Evolutionary conservation across 169 alveolate genomes (phyloP).

Genomic region (Ichthyophthirius multifiliis): DNA sequence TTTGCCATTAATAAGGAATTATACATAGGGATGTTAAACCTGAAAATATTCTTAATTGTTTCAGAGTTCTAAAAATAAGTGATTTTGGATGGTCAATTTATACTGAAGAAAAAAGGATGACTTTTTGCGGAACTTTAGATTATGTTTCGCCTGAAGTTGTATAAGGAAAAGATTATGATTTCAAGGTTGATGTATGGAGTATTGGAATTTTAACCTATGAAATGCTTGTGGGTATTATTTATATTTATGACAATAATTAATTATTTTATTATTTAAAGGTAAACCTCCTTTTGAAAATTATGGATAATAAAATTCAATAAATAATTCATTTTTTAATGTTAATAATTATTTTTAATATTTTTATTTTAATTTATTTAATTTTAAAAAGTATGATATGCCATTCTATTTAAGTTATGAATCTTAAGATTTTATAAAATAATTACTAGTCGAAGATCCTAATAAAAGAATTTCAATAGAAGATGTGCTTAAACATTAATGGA

Average conservation of each 20-base stretch:
- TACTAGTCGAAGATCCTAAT: neutral
- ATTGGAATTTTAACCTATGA: conserved; percentile 63
- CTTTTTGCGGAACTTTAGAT: conserved; percentile 60
- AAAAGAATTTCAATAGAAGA: neutral
- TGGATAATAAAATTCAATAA: too few species aligned
- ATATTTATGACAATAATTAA: neutral
- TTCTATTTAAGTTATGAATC: neutral
- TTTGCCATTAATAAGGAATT: conserved; percentile 20
- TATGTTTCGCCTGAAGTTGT: conserved; percentile 69
- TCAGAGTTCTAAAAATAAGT: conserved; percentile 40
- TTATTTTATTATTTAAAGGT: neutral
- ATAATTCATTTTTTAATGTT: neutral
- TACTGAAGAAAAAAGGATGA: conserved; percentile 44
- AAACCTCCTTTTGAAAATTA: conserved; percentile 2
- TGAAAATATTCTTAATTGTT: conserved; percentile 26
- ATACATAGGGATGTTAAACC: conserved; percentile 45
- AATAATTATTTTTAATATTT: neutral
- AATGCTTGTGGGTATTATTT: conserved; percentile 44
- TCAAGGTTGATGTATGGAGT: conserved; percentile 67
- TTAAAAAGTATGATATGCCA: neutral
- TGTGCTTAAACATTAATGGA: neutral
- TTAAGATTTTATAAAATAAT: neutral
- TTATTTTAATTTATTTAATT: neutral
- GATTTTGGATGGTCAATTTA: conserved; percentile 63
- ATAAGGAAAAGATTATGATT: conserved; percentile 55